Conservation (phyloP, 805 yeast species). For the Starmerella bombicola region DNA sequence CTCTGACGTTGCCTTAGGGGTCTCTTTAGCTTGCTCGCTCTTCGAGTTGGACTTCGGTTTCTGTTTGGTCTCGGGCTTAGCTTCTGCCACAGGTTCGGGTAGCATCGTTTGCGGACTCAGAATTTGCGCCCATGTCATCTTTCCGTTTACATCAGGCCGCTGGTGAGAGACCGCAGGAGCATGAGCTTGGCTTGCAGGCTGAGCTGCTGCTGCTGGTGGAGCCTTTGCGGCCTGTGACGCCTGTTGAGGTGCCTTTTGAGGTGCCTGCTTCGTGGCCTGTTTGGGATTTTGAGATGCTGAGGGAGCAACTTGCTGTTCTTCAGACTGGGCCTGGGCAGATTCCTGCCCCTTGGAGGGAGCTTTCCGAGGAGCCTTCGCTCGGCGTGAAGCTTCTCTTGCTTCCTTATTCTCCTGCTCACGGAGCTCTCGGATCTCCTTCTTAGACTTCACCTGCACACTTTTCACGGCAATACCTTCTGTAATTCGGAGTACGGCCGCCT, state of each 20-base stretch:
- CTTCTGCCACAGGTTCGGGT: background rate
- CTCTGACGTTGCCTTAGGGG: background rate
- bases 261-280: constrained; percentile 15
- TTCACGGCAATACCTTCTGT: constrained; percentile 79
- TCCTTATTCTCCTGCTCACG: constrained; percentile 31
- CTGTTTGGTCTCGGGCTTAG: background rate
- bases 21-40: background rate
- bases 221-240: background rate
- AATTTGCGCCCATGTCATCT: constrained; percentile 19
- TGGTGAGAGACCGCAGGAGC: background rate
- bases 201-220: constrained; percentile 4
- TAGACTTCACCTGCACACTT: constrained; percentile 72
- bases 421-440: constrained; percentile 35
- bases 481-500: constrained; percentile 71
- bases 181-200: background rate
- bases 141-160: constrained; percentile 6
- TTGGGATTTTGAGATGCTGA: background rate
- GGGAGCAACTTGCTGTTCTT: background rate
- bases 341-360: background rate
- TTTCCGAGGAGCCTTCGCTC: background rate
- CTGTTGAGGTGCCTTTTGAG: background rate
- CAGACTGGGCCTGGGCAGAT: constrained; percentile 1
- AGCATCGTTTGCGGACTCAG: background rate
- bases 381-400: background rate
- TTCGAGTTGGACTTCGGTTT: background rate